These are phyloP conservation scores for Bipolaris cookei DNA, from an alignment of 2,329 filamentous ascomycete species.

Conservation along the genomic window DNA sequence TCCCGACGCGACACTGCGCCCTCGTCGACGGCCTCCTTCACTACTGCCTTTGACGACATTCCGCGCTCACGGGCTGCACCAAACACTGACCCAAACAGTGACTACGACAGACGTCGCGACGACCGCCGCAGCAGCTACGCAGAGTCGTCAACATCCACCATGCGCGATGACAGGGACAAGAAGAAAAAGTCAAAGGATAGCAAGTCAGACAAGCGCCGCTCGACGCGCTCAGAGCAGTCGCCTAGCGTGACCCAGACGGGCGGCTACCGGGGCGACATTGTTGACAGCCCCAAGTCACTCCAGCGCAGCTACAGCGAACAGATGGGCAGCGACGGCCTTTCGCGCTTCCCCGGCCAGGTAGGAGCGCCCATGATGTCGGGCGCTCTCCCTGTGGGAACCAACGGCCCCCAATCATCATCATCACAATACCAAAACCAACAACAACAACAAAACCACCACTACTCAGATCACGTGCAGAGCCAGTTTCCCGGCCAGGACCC, in stretches of 20 bases:
- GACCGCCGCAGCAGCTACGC: conserved; percentile 42
- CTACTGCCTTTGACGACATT: conserved; percentile 47
- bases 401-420: conserved; percentile 20
- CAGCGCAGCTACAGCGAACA: conserved; percentile 40
- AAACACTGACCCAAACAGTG: conserved; percentile 30
- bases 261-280: conserved; percentile 41
- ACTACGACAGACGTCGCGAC: conserved; percentile 35
- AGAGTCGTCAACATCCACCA: conserved; percentile 34
- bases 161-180: conserved; percentile 41
- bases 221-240: conserved; percentile 38
- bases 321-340: conserved; percentile 40
- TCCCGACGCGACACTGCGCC: conserved; percentile 39
- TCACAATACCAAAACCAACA: background rate
- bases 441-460: conserved; percentile 1
- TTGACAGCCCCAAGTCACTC: conserved; percentile 35
- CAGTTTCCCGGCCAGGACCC: conserved; percentile 67
- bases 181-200: conserved; percentile 31
- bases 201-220: conserved; percentile 40
- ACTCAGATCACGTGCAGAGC: conserved; percentile 54
- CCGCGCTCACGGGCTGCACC: conserved; percentile 24
- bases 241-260: conserved; percentile 36
- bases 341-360: conserved; percentile 45
- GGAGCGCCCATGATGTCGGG: conserved; percentile 46
- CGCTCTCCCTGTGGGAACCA: conserved; percentile 37
- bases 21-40: conserved; percentile 49